Evolutionary conservation across 2,329 filamentous ascomycete species (phyloP), one percentile per base, ranked within the genome.

Genomic region (Neospermospora avenae): DNA sequence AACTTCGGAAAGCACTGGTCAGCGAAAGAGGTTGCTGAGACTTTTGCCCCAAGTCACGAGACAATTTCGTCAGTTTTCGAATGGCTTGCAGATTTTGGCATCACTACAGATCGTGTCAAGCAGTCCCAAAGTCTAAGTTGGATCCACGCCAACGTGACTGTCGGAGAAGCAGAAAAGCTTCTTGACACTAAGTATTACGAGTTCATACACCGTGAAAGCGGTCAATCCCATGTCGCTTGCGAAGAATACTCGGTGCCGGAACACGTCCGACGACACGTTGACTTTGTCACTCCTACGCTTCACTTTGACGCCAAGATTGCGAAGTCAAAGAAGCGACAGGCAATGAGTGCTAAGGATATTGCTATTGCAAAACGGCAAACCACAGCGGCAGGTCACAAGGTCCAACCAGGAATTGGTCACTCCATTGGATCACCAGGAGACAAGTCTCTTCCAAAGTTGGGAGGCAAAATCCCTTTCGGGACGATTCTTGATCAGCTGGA

Each of bases 31-130:
- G 41, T 54, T 22, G 34, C 49, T 13, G 39, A 45, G 4, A 77
- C 14, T 44, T 81, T 81, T 69, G 74, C 77, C 5, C 73, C 75
- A 7, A 68, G 69, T 14, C 46, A 67, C 4, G 77, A 81, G 31
- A 74, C 81, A 3, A 77, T 85, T 3, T 74, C 44, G 6, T 45
- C 59, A 8, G 57, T 68, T 37, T 76, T 77, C 65, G 65, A 74
- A 6, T 86, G 84, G 83, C 77, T 86, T 14, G 70, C 76, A n/a
- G 71, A 74, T 6, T 76, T 77, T 49, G 84, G 84, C 10, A 81
- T 86, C 42, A 66, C 74, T 11, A 69, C 70, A 2, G 74, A 76
- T 4, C 76, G 81, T 2, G 75, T 85, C 46, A 73, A 72, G 28
- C 76, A 83, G 44, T 81, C 82, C 1, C 60, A 68, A 35, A 61